These are phyloP conservation scores for Penicillium egyptiacum DNA, from an alignment of 495 filamentous ascomycete genomes.

Conservation along the genomic window DNA sequence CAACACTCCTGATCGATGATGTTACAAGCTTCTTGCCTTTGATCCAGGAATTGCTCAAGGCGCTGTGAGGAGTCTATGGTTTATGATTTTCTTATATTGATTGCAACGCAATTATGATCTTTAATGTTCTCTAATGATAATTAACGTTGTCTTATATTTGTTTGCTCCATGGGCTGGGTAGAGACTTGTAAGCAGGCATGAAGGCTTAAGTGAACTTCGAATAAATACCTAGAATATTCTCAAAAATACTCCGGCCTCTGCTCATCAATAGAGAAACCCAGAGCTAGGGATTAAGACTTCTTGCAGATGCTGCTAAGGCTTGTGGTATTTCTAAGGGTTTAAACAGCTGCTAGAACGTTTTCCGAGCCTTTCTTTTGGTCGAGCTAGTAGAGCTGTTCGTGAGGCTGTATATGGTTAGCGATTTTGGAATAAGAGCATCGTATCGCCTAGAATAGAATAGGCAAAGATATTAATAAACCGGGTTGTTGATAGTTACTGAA, in stretches of 20 bases:
- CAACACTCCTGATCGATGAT: conserved; percentile 26
- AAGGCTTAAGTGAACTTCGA: not conserved
- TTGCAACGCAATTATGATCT: conserved; percentile 13
- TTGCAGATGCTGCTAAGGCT: no score
- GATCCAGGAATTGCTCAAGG: conserved; percentile 28
- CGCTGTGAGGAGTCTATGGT: conserved; percentile 21
- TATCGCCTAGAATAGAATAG: not conserved
- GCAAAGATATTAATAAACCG: not conserved
- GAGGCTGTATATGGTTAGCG: not conserved
- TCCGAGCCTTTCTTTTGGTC: not conserved
- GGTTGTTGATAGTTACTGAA: not conserved
- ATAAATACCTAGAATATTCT: no score
- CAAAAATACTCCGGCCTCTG: no score
- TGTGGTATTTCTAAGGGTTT: conserved; percentile 50
- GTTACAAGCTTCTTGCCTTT: conserved; percentile 30
- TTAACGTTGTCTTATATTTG: conserved; percentile 6
- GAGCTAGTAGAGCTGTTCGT: not conserved
- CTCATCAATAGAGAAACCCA: no score
- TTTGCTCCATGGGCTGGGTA: not conserved
- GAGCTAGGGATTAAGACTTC: no score
- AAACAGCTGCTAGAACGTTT: conserved; percentile 20
- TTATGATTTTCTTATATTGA: conserved; percentile 17
- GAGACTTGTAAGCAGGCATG: not conserved
- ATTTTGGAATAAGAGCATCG: not conserved
- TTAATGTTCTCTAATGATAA: conserved; percentile 18